Percentiles rank a stretch among this genome's conserved stretches.
phyloP scores from a whole-genome alignment of 306 rosid species.

The Glycine soja region DNA sequence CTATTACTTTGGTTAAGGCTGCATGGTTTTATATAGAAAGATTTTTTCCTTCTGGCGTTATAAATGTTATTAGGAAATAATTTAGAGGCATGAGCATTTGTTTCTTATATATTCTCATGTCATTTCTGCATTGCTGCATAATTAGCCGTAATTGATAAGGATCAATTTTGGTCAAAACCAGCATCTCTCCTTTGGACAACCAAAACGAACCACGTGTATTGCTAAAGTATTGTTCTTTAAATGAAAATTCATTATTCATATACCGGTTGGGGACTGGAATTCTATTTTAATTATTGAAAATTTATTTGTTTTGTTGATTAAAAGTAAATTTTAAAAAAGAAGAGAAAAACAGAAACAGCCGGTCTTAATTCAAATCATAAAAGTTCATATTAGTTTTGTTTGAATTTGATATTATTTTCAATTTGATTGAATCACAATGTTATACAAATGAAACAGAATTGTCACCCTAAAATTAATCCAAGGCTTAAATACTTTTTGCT shows the following conservation, averaged over 20 bases:
- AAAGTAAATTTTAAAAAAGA: no score
- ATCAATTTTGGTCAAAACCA: no score
- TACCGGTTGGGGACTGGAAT: neutral
- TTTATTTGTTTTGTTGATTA: neutral
- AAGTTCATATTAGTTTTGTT: neutral
- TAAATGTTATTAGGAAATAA: constrained; percentile 9
- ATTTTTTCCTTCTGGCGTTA: constrained; percentile 6
- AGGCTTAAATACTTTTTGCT: no score
- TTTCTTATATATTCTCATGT: neutral
- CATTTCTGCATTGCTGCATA: neutral
- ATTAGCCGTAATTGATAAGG: neutral
- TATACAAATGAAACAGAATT: no score
- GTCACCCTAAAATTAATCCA: neutral
- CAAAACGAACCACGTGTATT: no score
- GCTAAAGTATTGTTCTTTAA: no score
- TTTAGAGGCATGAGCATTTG: constrained; percentile 19
- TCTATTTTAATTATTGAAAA: neutral
- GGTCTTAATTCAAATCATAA: no score
- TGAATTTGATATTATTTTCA: neutral
- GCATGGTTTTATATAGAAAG: constrained; percentile 21
- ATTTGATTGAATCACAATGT: neutral
- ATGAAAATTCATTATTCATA: no score
- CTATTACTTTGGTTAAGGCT: constrained; percentile 32
- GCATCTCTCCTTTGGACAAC: no score
- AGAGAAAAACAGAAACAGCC: neutral